Evolutionary conservation across 2,329 filamentous ascomycete species (phyloP), one percentile per base, ranked within the genome.

Genomic region (Corniculantispora saksenae): DNA sequence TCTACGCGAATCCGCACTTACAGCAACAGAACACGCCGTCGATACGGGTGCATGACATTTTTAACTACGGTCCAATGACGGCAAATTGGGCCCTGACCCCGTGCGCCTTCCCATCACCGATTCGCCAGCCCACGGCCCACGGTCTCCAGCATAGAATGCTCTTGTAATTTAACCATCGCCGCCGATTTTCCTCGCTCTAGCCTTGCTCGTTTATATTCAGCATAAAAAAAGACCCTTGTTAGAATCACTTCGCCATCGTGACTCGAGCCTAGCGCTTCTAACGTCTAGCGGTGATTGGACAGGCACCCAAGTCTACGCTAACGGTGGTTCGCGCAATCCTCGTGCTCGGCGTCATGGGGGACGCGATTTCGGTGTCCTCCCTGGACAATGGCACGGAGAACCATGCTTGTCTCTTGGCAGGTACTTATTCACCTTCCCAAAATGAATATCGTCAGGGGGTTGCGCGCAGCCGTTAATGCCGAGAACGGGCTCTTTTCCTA

Each of bases 301-400:
- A 19, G 38, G 10, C 38, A 7, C 12, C 4, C 38, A 38, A 4
- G 4, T 15, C 15, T 23, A 25, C 23, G 35, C 60, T 40, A 47
- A 40, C n/a, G 25, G n/a, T 2, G 12, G 50, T 55, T 61, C 15
- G 38, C 50, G n/a, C 13, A 21, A n/a, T 45, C 60, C 58, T 55
- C 60, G 60, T 62, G 60, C 50, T 47, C 38, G 7, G 60, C 19
- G 19, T 62, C 60, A 62, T 48, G 58, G 21, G 48, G 38, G 38
- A 38, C 38, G 27, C 60, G 27, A 55, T 27, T 23, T 9, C 13
- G 35, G 32, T 25, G 15, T 61, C 38, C 32, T 10, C 15, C 38
- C 3, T n/a, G 25, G 13, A 29, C 32, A 32, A 45, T 25, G n/a
- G 25, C 17, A 25, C n/a, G 35, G 23, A 45, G 5, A 21, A 17